Base-by-base conservation (phyloP, 2,329 filamentous ascomycete genomes). In the Beauveria pseudobassiana region DNA sequence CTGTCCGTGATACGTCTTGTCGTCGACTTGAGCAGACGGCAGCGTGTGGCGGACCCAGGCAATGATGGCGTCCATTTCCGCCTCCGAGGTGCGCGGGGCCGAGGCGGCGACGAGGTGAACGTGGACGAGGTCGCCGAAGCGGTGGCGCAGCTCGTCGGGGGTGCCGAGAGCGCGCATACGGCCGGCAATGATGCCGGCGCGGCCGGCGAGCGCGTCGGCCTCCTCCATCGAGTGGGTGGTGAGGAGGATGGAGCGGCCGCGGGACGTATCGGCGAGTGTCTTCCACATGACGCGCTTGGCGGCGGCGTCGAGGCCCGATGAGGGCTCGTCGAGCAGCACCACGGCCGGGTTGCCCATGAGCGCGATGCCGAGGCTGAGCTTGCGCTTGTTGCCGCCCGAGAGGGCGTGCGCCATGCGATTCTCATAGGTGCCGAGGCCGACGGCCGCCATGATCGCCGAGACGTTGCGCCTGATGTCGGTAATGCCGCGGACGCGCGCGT, bases 221-320 rank as follows among this genome's bases (percentile, higher is more conserved):
- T 97, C 93, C 72, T 97, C 93, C 92, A 97, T 96, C 54, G 86
- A 90, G 73, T 98, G 93, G 0, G 93, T 97, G 0, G 93, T 97
- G 20, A 98, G 82, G 1, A 98, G 80, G 18, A 97, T 84, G 0
- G 88, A 90, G n/a, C 93, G 84, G 0, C 91, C 91, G 0, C 86
- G 83, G 0, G 88, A 87, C 3, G 93, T 87, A 1, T 86, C 82
- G 3, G 85, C 84, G 1, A 97, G 80, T 0, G 92, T 96, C 62
- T 85, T 85, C 93, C 93, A 97, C 90, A 98, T 96, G 66, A 96
- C 83, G 48, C 93, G 84, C 74, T 97, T 97, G 0, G 91, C 88
- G 0, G 91, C 91, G 0, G 93, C 92, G 68, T 98, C 93, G 77
- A 97, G 89, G 0, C 93, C 92, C 0, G 88, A 92, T 0, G 85